These are phyloP conservation scores for Scheffersomyces ergatensis DNA, from an alignment of 805 yeast genomes.

Conservation along the genomic window DNA sequence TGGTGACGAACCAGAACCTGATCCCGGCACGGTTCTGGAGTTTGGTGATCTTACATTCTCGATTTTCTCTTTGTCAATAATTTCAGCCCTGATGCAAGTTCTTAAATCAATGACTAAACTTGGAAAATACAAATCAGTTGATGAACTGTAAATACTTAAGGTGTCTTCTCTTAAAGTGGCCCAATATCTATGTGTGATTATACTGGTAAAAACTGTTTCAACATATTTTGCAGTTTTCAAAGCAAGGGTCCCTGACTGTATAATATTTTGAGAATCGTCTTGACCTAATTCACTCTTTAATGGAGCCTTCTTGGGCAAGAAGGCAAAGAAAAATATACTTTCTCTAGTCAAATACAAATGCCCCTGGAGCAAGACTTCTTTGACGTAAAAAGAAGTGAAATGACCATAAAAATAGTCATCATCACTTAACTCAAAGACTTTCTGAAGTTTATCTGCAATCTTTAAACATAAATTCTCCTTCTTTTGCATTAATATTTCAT, in stretches of 20 bases:
- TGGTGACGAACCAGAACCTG: slow-evolving; percentile 5
- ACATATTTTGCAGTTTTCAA: slow-evolving; percentile 38
- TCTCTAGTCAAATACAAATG: slow-evolving; percentile 69
- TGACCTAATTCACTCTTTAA: slow-evolving; percentile 1
- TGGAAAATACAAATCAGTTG: slow-evolving; percentile 87
- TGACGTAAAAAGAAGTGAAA: slow-evolving; percentile 74
- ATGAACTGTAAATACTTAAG: slow-evolving; percentile 61
- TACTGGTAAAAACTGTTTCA: slow-evolving; percentile 31
- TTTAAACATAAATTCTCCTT: slow-evolving; percentile 11
- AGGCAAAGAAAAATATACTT: slow-evolving; percentile 72
- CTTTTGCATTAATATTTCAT: slow-evolving; percentile 4
- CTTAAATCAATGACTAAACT: slow-evolving; percentile 68
- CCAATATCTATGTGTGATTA: slow-evolving; percentile 63
- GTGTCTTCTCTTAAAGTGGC: slow-evolving; percentile 70
- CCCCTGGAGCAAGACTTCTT: slow-evolving; percentile 84
- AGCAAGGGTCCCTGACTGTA: slow-evolving; percentile 39
- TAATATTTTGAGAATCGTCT: slow-evolving; percentile 22
- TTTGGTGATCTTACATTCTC: slow-evolving; percentile 17
- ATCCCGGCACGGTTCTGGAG: background rate
- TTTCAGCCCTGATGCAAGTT: slow-evolving; percentile 59
- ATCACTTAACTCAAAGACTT: slow-evolving; percentile 43
- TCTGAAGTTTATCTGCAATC: slow-evolving; percentile 33
- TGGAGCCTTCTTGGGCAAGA: slow-evolving; percentile 52
- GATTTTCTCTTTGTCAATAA: slow-evolving; percentile 27
- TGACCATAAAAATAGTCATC: slow-evolving; percentile 59